Base-by-base conservation (phyloP, 257 asterid genomes). In the Nicotiana knightiana region DNA sequence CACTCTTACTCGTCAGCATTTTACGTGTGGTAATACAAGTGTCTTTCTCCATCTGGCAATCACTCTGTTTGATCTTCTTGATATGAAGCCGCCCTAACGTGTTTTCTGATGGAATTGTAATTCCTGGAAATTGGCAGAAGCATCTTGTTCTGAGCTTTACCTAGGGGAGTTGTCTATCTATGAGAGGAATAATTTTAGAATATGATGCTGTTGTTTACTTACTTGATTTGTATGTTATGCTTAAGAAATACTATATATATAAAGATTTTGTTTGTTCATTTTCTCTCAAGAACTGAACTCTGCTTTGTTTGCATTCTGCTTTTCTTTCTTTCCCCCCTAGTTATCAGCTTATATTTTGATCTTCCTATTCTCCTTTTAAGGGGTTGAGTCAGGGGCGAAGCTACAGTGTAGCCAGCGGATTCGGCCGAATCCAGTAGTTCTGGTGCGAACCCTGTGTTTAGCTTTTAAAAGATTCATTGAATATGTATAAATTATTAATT, bases 211-310 rank as follows among this genome's bases (percentile, higher is more conserved):
- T 61, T 76, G 73, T 81, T 26, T 39, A 54, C 58, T 43, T 80
- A 79, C 58, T 43, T 43, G 51, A 9, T 43, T 51, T 70, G 83
- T 81, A 84, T 84, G 81, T 84, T 65, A 71, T 81, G 63, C 28
- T 77, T 63, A 67, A 37, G 77, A 76, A 73, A 24, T 28, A 28
- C 1, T 43, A 84, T 71, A 80, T 63, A 64, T 65, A 37, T 30
- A 35, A 57, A 26, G 37, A 16, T 67, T 53, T 81, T 71, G 80
- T 57, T 48, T 73, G 79, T 21, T 26, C 79, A 73, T 48, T 48
- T 73, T 24, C 39, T 3, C 9, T 33, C 67, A 61, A 61, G 6
- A 21, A 61, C 15, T 61, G 33, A 61, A 61, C 66, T 61, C 33
- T 24, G 33, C 11, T 61, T 24, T 21, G 3, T 48, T 43, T 70